Evolutionary conservation across 2,329 filamentous ascomycete genomes (phyloP), one percentile per base, ranked within the genome.

Genomic region (Monascus ruber): DNA sequence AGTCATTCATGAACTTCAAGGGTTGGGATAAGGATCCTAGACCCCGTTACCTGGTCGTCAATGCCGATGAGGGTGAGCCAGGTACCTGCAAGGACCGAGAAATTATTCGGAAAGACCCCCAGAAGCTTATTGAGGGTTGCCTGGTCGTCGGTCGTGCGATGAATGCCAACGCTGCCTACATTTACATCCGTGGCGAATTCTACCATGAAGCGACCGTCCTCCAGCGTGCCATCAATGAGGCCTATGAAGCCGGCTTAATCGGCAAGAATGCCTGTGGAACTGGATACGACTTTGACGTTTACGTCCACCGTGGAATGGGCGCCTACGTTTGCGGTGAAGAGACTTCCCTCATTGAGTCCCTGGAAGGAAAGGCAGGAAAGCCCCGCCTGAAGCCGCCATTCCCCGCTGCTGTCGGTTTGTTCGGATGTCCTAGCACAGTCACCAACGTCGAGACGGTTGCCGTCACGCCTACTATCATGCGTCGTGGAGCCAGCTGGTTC

Each of bases 1-100:
- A 94, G 87, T 95, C 88, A 36, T 98, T 98, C 69, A 98, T 98
- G 91, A 98, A 98, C 75, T 88, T 89, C 74, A 95, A 95, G 70
- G 91, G 87, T 56, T 98, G 91, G 91, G 89, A 98, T 58, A 94
- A 98, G 71, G 91, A 96, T 64, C 83, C 68, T 55, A 94, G 94
- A 69, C 91, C 91, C 49, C 81, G 91, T 58, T 98, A 98, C 62
- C 74, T 98, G 40, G 89, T 98, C 45, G 86, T 98, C 71, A 98
- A 98, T 60, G 91, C 91, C 51, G 91, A 98, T 64, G 91, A 98
- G 72, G 91, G 91, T 58, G 91, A 98, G 69, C 91, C 91, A 26
- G 91, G 91, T 65, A 98, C 91, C 39, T 98, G 91, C 81, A 98
- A 98, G 73, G 91, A 98, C 67, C 83, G 91, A 60, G 91, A 98